Evolutionary conservation across 495 filamentous ascomycete genomes (phyloP).

Genomic region (Rhypophila decipiens): DNA sequence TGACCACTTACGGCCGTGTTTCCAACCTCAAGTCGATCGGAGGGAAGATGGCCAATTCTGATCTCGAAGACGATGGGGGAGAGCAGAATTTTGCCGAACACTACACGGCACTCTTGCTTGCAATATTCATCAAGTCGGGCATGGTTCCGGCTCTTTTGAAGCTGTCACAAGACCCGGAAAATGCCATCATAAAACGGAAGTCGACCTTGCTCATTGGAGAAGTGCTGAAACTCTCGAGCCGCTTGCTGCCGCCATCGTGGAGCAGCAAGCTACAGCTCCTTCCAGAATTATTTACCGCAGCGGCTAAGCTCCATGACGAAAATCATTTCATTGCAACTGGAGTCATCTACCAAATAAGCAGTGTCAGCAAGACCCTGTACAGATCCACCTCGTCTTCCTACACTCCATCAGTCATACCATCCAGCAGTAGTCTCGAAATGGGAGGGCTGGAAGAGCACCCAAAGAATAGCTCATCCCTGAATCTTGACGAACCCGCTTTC

Average conservation of each 20-base stretch:
- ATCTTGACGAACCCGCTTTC: constrained; percentile 85
- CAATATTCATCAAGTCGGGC: constrained; percentile 76
- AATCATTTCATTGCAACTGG: constrained; percentile 74
- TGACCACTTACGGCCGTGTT: constrained; percentile 92
- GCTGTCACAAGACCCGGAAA: constrained; percentile 62
- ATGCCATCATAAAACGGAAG: constrained; percentile 75
- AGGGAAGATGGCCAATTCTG: constrained; percentile 38
- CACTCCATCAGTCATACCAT: constrained; percentile 28
- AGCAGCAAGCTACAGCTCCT: constrained; percentile 79
- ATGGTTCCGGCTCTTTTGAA: constrained; percentile 72
- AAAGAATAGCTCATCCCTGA: constrained; percentile 62
- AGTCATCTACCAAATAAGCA: constrained; percentile 95
- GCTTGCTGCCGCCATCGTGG: constrained; percentile 69
- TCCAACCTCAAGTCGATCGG: constrained; percentile 65
- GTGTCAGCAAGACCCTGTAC: constrained; percentile 88
- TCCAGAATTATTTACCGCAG: constrained; percentile 71
- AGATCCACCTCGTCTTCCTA: constrained; percentile 54
- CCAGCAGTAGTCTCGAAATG: constrained; percentile 33
- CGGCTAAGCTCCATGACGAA: constrained; percentile 61
- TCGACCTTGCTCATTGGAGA: constrained; percentile 86
- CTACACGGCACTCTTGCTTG: constrained; percentile 84
- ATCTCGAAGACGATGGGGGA: constrained; percentile 57
- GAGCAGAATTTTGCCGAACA: constrained; percentile 85
- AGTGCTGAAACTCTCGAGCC: constrained; percentile 79
- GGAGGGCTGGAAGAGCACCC: constrained; percentile 52